These are phyloP conservation scores for Puccinia coronata DNA, from an alignment of 1,284 basidiomycete species.

Conservation along the genomic window DNA sequence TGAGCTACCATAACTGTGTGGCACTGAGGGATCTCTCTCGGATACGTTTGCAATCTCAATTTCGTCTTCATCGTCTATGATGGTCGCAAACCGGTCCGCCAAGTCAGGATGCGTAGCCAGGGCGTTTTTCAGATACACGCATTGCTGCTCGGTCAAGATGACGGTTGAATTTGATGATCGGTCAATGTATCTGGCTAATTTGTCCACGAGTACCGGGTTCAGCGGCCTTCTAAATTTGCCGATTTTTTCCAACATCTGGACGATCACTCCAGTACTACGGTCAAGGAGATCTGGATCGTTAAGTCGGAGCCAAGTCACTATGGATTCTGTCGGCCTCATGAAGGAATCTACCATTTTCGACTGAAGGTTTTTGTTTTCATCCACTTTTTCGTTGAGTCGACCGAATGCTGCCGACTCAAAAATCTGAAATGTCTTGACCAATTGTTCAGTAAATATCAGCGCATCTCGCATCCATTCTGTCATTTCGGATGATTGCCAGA, in stretches of 20 bases:
- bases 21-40: not conserved
- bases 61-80: conserved; percentile 40
- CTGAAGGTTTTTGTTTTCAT: conserved; percentile 57
- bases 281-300: conserved; percentile 65
- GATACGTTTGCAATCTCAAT: conserved; percentile 20
- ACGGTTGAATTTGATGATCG: conserved; percentile 7
- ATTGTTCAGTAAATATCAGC: conserved; percentile 80
- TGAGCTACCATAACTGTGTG: not conserved
- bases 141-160: conserved; percentile 47
- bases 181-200: conserved; percentile 51
- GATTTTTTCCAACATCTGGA: conserved; percentile 54
- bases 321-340: conserved; percentile 73
- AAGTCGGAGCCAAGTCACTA: conserved; percentile 80
- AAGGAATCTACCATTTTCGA: conserved; percentile 75
- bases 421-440: conserved; percentile 74
- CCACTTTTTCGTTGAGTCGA: conserved; percentile 47
- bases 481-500: conserved; percentile 79
- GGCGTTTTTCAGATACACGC: conserved; percentile 32
- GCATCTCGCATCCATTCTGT: conserved; percentile 95
- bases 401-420: conserved; percentile 71
- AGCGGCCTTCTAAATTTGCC: conserved; percentile 51
- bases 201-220: conserved; percentile 41
- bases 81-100: conserved; percentile 36
- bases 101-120: conserved; percentile 45
- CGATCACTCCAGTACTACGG: conserved; percentile 52